Evolutionary conservation across 2,329 filamentous ascomycete species (phyloP), one percentile per base, ranked within the genome.

Genomic region (Paecilomyces variotii): DNA sequence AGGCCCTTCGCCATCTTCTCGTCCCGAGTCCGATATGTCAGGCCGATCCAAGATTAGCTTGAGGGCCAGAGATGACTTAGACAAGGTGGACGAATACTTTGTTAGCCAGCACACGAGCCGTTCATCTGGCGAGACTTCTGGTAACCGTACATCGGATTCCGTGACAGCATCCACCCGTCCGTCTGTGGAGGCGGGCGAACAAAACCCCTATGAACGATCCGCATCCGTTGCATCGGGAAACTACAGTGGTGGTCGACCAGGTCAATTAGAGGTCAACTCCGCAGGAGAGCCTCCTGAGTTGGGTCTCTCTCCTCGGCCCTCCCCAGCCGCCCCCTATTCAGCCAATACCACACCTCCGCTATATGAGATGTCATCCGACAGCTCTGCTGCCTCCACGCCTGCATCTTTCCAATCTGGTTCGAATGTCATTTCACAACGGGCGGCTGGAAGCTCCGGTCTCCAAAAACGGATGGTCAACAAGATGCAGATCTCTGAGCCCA

Each of bases 381-480:
- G 76, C 4, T 77, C 77, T 4, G 69, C 73, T 24, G 67, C 71
- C 14, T 62, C 74, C 10, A 67, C 62, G 34, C 58, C 65, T n/a
- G 60, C 67, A 10, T 59, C 63, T 60, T 57, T 65, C 53, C 63
- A 59, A 60, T 63, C 64, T 60, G 59, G 66, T 49, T 49, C 59
- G 49, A 59, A 67, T 57, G 45, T 60, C 5, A 50, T 65, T n/a
- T 62, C 69, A 25, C 68, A 70, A 57, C 72, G 72, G 62, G 65
- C 68, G 11, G 62, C 68, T 28, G 66, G 68, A 6, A 63, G 68
- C 32, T 61, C 60, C 57, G 62, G 67, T 57, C 69, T 74, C 4
- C 79, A 82, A 39, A 87, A 86, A 74, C 81, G 81, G 64, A 77
- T 80, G 0, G 77, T 87, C 54, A 80, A 81, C 61, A 87, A 87